Conservation (phyloP, 2,329 filamentous ascomycete genomes). For the Periconia sp. region DNA sequence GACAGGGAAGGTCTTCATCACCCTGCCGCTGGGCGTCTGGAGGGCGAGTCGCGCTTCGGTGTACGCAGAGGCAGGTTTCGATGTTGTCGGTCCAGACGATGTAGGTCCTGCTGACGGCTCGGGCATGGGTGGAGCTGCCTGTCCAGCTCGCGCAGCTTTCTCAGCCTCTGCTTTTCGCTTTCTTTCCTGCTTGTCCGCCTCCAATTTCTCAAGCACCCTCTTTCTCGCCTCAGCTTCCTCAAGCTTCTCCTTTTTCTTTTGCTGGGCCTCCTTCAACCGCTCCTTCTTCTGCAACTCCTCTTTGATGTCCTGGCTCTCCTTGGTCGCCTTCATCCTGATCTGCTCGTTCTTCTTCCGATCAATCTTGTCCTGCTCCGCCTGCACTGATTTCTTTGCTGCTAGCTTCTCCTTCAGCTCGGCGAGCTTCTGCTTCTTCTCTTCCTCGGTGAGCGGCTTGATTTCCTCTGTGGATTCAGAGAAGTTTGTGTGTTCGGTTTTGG, state of each 20-base stretch:
- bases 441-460: constrained; percentile 86
- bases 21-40: constrained; percentile 75
- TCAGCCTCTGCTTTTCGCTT: constrained; percentile 83
- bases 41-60: constrained; percentile 82
- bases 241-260: constrained; percentile 85
- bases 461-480: constrained; percentile 95
- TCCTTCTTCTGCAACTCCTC: constrained; percentile 88
- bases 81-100: constrained; percentile 54
- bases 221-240: constrained; percentile 86
- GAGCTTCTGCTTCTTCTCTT: constrained; percentile 84
- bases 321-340: constrained; percentile 85
- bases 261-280: constrained; percentile 86
- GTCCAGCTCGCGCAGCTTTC: constrained; percentile 86
- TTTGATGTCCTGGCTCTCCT: constrained; percentile 86
- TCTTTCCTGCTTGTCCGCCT: constrained; percentile 90
- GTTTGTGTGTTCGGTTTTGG: constrained; percentile 87
- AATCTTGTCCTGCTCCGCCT: constrained; percentile 76
- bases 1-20: constrained; percentile 86
- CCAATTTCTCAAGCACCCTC: constrained; percentile 90
- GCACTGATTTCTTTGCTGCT: constrained; percentile 72
- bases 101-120: constrained; percentile 55
- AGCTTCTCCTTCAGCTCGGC: constrained; percentile 75
- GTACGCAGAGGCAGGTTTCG: constrained; percentile 73
- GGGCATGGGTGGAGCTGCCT: constrained; percentile 56
- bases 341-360: constrained; percentile 86